phyloP scores from a whole-genome alignment of 2,329 filamentous ascomycete genomes.

The Diaporthe longicolla region DNA sequence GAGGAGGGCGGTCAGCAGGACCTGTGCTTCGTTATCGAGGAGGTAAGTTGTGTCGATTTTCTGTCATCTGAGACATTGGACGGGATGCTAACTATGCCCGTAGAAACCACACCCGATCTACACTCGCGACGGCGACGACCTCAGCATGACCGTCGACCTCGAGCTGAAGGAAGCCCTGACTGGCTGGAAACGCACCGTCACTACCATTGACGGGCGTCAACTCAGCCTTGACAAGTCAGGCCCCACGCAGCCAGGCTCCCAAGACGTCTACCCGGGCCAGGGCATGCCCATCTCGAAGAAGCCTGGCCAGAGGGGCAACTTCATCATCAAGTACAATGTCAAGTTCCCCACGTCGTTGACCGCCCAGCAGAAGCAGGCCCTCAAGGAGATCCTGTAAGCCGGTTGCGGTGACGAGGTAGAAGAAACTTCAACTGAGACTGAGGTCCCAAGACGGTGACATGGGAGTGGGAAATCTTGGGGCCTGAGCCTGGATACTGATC shows the following conservation, averaged over 20 bases:
- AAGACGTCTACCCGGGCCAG: slow-evolving; percentile 84
- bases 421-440: neutral
- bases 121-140: slow-evolving; percentile 88
- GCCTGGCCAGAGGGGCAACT: slow-evolving; percentile 85
- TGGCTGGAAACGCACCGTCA: slow-evolving; percentile 92
- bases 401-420: neutral
- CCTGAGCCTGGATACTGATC: neutral
- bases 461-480: slow-evolving; percentile 19
- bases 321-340: slow-evolving; percentile 91
- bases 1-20: slow-evolving; percentile 97
- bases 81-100: slow-evolving; percentile 56
- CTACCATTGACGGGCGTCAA: slow-evolving; percentile 93
- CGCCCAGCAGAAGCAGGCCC: slow-evolving; percentile 80
- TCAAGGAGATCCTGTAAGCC: slow-evolving; percentile 82
- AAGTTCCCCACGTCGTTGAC: slow-evolving; percentile 89
- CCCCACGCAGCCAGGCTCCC: slow-evolving; percentile 87
- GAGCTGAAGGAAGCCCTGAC: slow-evolving; percentile 94
- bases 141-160: slow-evolving; percentile 83
- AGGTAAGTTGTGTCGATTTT: slow-evolving; percentile 72
- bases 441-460: neutral
- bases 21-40: slow-evolving; percentile 92
- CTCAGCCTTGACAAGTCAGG: slow-evolving; percentile 84
- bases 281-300: slow-evolving; percentile 98
- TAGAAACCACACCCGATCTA: slow-evolving; percentile 91
- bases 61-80: neutral